These are phyloP conservation scores for Dendrocalamus sinicus DNA, from an alignment of 176 grass and related monocot species.

Conservation along the genomic window DNA sequence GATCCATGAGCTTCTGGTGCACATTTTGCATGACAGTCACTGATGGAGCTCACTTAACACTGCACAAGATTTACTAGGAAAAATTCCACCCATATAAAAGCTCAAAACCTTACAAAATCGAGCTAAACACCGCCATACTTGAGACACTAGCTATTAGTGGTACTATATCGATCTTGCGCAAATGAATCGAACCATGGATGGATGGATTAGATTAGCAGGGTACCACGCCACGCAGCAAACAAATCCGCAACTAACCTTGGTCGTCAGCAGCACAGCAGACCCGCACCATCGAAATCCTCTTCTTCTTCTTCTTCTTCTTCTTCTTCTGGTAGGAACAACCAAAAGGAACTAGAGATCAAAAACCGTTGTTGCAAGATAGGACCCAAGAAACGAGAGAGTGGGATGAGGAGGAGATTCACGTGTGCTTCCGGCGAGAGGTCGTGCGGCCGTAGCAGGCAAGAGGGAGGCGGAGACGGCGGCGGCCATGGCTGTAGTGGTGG, in stretches of 20 bases:
- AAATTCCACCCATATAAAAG: not conserved
- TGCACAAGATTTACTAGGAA: not conserved
- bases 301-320: too few species aligned
- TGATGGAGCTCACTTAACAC: not conserved
- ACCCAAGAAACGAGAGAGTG: not conserved
- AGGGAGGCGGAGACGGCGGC: not conserved
- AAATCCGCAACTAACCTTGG: slow-evolving; percentile 39
- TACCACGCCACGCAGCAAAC: not conserved
- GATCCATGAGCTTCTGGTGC: not conserved
- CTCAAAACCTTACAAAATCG: not conserved
- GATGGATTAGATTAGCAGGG: not conserved
- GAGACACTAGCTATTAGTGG: too few species aligned
- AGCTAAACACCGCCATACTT: not conserved
- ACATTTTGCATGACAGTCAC: not conserved
- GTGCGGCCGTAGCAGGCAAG: not conserved
- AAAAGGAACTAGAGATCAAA: slow-evolving; percentile 27
- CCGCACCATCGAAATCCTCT: slow-evolving; percentile 6
- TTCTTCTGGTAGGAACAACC: not conserved
- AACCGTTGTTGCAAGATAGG: not conserved
- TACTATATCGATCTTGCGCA: too few species aligned
- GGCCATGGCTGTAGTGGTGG: slow-evolving; percentile 29
- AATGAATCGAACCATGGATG: too few species aligned
- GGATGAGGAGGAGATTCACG: slow-evolving; percentile 9
- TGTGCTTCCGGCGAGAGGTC: slow-evolving; percentile 14
- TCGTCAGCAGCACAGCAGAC: slow-evolving; percentile 35